Evolutionary conservation across 2,329 filamentous ascomycete genomes (phyloP), one percentile per base, ranked within the genome.

Genomic region (Endoconidiophora laricicola): DNA sequence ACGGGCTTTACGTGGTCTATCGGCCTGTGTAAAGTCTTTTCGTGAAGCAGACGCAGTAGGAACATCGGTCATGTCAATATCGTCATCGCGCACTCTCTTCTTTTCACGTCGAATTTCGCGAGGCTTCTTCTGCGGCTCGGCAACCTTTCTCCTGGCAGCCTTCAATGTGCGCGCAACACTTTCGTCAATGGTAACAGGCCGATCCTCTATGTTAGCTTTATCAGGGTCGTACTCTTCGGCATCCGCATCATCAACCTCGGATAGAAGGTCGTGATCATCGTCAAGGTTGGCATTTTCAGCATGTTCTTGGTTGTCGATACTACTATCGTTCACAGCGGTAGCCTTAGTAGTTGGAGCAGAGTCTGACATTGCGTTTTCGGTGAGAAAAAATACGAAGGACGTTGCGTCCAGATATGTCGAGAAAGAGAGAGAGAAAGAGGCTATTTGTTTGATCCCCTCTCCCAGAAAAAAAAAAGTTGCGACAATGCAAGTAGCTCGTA

Each of bases 61-160:
- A 23, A 64, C 69, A 40, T 68, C 71, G 49, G 71, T 23, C 50
- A 48, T 48, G 16, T 44, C 71, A 26, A 71, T 72, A 53, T 73
- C 72, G 1, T 69, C 71, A 52, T 72, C 70, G 38, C 65, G 65
- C 45, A 70, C 60, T 29, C 63, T 66, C 61, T 81, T 79, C 65
- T 85, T 84, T 56, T 80, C 81, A 58, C 80, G 72, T 46, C 78
- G 72, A n/a, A 77, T 79, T 58, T 79, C 82, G 62, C 82, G 79
- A 48, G 84, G 82, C 66, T 86, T 91, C 64, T 83, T 85, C 41
- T 70, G 65, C 45, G 74, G 76, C 47, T 79, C 79, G 6, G 70
- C 60, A 52, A 84, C 74, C 66, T 81, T 81, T 52, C 77, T 66
- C 63, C 78, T 80, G n/a, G 70, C 70, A 0, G 76, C 76, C 61